Evolutionary conservation across 352 stramenopile genomes (phyloP), one percentile per base, ranked within the genome.

Genomic region (Globisporangium nunn): DNA sequence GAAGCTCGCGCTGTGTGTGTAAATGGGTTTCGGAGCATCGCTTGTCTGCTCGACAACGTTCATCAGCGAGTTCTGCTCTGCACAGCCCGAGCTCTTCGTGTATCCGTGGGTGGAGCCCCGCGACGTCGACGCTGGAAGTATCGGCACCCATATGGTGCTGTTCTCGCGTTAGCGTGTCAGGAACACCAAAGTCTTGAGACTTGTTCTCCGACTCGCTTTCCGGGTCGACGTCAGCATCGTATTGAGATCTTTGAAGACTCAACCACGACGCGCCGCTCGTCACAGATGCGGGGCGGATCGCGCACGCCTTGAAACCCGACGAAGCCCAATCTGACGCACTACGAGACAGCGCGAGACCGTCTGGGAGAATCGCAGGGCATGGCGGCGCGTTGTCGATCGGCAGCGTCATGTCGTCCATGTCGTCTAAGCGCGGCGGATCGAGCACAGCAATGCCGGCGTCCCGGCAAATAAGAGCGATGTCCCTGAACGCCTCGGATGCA

Each of bases 71-170:
- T 33, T 56, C 52, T 1, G 31, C 50, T 43, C 66, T 56, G 15
- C 66, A 62, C 35, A 45, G 37, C 15, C 71, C 18, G 41, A 74
- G 59, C 56, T 73, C 57, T 68, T 73, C 58, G 40, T 73, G 68
- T 6, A 63, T 71, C 39, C 75, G 61, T 3, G 61, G 57, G 50
- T 75, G 45, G 8, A 77, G 1, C 23, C 23, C 23, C 23, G 23
- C 23, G 23, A 1, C 23, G 23, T 23, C 23, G 23, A 23, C 23
- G 23, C 23, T 23, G 23, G 23, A 23, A 23, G 23, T 23, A 23
- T 23, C 23, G 23, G 23, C 23, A 23, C 23, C 23, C 23, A 23
- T 23, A 23, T 23, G 23, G 23, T 23, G 23, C 23, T 23, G 23
- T 23, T 23, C 23, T 23, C 23, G 23, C 23, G 23, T 23, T 23